phyloP scores from a whole-genome alignment of 2,329 filamentous ascomycete species.

The Paecilomyces variotii region DNA sequence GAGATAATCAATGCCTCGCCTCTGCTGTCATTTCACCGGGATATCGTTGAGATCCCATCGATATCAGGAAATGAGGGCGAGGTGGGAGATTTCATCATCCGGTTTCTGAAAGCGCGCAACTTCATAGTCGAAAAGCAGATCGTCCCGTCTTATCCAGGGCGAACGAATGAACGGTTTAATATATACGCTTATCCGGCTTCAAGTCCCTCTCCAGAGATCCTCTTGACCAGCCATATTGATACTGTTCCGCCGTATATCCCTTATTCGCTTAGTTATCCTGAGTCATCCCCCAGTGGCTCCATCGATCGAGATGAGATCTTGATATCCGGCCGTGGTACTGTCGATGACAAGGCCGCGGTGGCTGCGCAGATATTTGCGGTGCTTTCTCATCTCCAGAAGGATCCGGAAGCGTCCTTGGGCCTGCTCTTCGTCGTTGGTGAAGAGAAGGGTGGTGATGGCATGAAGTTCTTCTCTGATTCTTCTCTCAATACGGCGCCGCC shows the following conservation, averaged over 20 bases:
- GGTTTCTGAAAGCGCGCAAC: constrained; percentile 54
- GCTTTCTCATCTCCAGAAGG: constrained; percentile 37
- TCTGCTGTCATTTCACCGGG: constrained; percentile 65
- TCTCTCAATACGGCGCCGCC: constrained; percentile 39
- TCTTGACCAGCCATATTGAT: constrained; percentile 70
- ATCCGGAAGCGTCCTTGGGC: constrained; percentile 34
- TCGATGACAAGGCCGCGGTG: constrained; percentile 41
- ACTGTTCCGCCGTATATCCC: constrained; percentile 47
- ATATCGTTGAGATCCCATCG: constrained; percentile 66
- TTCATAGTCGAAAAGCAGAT: constrained; percentile 57
- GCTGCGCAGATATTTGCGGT: constrained; percentile 36
- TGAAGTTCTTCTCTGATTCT: constrained; percentile 49
- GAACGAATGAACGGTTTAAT: constrained; percentile 56
- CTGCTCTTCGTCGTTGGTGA: constrained; percentile 69
- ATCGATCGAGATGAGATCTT: constrained; percentile 21
- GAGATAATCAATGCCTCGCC: constrained; percentile 34
- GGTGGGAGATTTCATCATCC: constrained; percentile 60
- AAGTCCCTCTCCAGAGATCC: constrained; percentile 22
- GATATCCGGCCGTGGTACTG: constrained; percentile 38
- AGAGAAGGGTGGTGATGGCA: constrained; percentile 72
- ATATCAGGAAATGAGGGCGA: constrained; percentile 60
- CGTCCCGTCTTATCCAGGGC: constrained; percentile 18
- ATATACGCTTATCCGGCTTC: constrained; percentile 55
- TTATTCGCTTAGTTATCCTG: constrained; percentile 43
- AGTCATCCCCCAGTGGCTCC: constrained; percentile 4